phyloP scores from a whole-genome alignment of 306 rosid genomes.

The Prosopis cineraria region DNA sequence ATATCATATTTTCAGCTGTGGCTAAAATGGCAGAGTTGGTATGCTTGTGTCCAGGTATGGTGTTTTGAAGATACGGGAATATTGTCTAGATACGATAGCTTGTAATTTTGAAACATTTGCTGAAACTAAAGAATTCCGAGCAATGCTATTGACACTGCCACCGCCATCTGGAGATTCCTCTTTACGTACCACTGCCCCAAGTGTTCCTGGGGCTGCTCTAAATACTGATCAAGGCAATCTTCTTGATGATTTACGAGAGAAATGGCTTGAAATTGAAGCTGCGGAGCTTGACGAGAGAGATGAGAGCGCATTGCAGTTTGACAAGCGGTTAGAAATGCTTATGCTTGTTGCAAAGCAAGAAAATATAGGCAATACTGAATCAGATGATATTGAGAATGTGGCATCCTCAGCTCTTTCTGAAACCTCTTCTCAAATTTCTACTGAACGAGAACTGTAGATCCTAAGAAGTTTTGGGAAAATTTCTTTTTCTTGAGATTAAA shows the following conservation, averaged over 20 bases:
- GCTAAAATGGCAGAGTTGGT: slow-evolving; percentile 13
- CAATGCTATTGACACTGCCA: slow-evolving; percentile 82
- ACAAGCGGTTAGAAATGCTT: slow-evolving; percentile 90
- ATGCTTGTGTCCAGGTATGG: slow-evolving; percentile 69
- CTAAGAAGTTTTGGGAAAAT: slow-evolving; percentile 31
- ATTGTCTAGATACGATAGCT: slow-evolving; percentile 82
- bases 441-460: slow-evolving; percentile 39
- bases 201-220: slow-evolving; percentile 86
- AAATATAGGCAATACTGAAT: slow-evolving; percentile 43
- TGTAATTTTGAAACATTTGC: slow-evolving; percentile 89
- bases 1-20: slow-evolving; percentile 20
- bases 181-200: slow-evolving; percentile 86
- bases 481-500: slow-evolving; percentile 23
- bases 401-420: slow-evolving; percentile 27
- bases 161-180: slow-evolving; percentile 95
- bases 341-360: slow-evolving; percentile 83
- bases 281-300: slow-evolving; percentile 96
- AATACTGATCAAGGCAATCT: slow-evolving; percentile 74
- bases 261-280: slow-evolving; percentile 98
- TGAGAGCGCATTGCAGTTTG: slow-evolving; percentile 88
- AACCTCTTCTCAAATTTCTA: slow-evolving; percentile 27
- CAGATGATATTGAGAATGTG: slow-evolving; percentile 35
- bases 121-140: slow-evolving; percentile 76
- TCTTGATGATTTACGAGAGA: slow-evolving; percentile 91
- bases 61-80: slow-evolving; percentile 80